Evolutionary conservation across 148 eudicot genomes (phyloP).

Genomic region (Nepenthes mirabilis): DNA sequence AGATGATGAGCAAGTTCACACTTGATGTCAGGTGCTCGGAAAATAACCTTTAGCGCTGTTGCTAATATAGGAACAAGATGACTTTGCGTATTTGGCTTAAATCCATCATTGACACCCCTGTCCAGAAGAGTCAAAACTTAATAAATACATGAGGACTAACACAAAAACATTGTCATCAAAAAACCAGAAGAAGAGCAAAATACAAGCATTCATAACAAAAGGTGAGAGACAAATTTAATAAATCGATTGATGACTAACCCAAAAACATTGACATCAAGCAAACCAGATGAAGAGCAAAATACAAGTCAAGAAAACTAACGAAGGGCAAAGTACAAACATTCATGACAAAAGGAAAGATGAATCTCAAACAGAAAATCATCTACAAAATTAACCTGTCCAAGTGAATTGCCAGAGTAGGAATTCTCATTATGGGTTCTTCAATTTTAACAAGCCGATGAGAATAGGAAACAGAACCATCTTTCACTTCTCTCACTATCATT

Average conservation of each 20-base stretch:
- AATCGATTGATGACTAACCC: neutral
- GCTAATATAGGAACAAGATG: conserved; percentile 93
- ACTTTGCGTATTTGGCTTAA: conserved; percentile 77
- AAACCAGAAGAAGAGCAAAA: neutral
- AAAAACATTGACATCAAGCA: neutral
- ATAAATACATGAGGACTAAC: neutral
- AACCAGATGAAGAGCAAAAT: neutral
- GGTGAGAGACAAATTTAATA: neutral
- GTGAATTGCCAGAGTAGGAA: conserved; percentile 96
- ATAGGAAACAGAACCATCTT: conserved; percentile 48
- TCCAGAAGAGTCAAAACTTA: conserved; percentile 10
- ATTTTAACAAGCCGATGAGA: conserved; percentile 71
- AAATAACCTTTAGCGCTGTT: conserved; percentile 75
- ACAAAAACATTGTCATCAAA: neutral
- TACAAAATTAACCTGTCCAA: conserved; percentile 59
- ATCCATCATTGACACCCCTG: conserved; percentile 70
- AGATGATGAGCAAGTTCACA: too few relatives aligned
- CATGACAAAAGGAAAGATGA: neutral
- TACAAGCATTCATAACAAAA: neutral
- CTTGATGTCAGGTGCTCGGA: neutral
- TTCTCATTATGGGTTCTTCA: conserved; percentile 84
- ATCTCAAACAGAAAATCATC: neutral
- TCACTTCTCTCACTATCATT: conserved; percentile 52
- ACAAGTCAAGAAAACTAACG: too few relatives aligned
- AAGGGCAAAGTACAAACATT: neutral